A percentile compares a stretch with the other conserved stretches of the same genome.
Evolutionary conservation across 2,329 filamentous ascomycete genomes (phyloP).

Genomic region (Periconia sp.): DNA sequence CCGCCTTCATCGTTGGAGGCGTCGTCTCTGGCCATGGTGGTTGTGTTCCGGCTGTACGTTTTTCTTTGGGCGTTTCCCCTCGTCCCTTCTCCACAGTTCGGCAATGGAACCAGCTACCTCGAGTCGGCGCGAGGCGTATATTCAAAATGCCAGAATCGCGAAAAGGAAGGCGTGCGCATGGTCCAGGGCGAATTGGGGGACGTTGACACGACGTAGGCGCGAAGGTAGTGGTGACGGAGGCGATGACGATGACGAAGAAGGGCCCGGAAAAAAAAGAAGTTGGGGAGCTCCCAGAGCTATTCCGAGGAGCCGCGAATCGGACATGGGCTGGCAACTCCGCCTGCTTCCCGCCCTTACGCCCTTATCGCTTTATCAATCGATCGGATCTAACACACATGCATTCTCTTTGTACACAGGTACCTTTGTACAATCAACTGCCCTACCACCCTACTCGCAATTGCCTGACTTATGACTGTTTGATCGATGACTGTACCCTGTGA

Average conservation of each 20-base stretch:
- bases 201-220: neutral
- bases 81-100: neutral
- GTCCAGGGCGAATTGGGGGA: conserved; percentile 15
- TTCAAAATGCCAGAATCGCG: conserved; percentile 21
- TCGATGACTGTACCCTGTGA: too few relatives aligned
- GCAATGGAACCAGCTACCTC: conserved; percentile 27
- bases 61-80: neutral
- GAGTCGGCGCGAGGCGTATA: conserved; percentile 27
- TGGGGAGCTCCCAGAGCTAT: neutral
- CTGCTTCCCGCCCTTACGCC: neutral
- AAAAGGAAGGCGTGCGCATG: conserved; percentile 31
- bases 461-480: too few relatives aligned
- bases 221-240: conserved; percentile 21
- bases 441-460: too few relatives aligned
- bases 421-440: neutral
- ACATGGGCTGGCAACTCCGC: neutral
- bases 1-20: conserved; percentile 53
- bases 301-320: neutral
- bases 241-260: conserved; percentile 19
- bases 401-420: neutral
- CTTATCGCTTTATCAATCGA: conserved; percentile 26
- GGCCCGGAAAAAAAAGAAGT: conserved; percentile 5
- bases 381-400: conserved; percentile 3
- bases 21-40: conserved; percentile 44
- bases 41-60: conserved; percentile 19